Evolutionary conservation across 192 early-diverging fungal species (phyloP).

Genomic region (Coemansia sp.): DNA sequence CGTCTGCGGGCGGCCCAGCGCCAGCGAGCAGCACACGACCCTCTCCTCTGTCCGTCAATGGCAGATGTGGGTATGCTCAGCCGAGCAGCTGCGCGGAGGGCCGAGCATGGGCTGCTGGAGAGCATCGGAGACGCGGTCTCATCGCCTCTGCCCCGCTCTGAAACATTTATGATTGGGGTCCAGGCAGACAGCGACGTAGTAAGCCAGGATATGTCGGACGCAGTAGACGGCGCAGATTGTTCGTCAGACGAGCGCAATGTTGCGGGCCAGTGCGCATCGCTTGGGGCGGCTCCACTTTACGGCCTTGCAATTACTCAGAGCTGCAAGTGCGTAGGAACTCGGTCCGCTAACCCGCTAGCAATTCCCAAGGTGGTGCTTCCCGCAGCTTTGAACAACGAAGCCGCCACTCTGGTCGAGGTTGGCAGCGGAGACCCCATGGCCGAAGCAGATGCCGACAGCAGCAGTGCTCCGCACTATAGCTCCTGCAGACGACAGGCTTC

Average conservation of each 20-base stretch:
- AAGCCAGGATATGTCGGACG: not conserved
- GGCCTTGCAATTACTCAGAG: conserved; percentile 6
- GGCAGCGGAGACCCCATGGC: not conserved
- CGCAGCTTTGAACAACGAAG: not conserved
- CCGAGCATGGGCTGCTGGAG: conserved; percentile 17
- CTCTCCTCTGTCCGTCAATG: conserved; percentile 31
- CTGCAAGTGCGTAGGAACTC: not conserved
- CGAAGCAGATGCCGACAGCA: not conserved
- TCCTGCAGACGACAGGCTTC: not conserved
- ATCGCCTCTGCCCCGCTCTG: conserved; percentile 33
- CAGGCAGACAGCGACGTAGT: conserved; percentile 23
- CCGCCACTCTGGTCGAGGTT: not conserved
- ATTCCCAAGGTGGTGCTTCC: not conserved
- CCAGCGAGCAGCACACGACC: conserved; percentile 24
- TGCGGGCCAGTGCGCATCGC: not conserved
- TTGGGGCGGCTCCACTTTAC: not conserved
- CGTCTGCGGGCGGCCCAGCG: conserved; percentile 14
- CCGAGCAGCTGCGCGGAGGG: conserved; percentile 8
- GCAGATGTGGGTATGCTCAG: conserved; percentile 9
- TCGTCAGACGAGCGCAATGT: not conserved
- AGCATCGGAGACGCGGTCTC: conserved; percentile 40
- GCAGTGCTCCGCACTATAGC: not conserved
- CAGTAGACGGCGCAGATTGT: not conserved
- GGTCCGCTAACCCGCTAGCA: not conserved
- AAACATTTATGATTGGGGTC: conserved; percentile 29